Evolutionary conservation across 257 asterid species (phyloP).

Genomic region (Asclepias syriaca): DNA sequence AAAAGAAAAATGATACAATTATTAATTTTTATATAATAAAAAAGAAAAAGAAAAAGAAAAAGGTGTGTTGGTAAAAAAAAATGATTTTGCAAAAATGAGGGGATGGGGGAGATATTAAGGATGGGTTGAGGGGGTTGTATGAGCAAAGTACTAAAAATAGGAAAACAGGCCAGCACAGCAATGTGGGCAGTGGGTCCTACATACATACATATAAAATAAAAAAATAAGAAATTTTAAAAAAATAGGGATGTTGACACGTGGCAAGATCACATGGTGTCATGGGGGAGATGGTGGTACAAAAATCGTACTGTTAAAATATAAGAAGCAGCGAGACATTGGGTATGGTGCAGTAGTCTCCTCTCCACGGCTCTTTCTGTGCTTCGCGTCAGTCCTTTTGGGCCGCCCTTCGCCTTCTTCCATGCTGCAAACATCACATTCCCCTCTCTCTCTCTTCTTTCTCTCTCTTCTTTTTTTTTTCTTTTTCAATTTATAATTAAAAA

Average conservation of each 20-base stretch:
- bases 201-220: too few relatives aligned
- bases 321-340: constrained; percentile 3
- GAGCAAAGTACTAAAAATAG: constrained; percentile 21
- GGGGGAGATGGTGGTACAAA: background rate
- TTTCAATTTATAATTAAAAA: too few relatives aligned
- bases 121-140: constrained; percentile 12
- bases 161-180: constrained; percentile 8
- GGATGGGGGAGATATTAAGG: constrained; percentile 8
- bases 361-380: background rate
- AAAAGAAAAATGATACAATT: too few relatives aligned
- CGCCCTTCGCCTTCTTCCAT: constrained; percentile 10
- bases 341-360: background rate
- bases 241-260: constrained; percentile 17
- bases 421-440: constrained; percentile 13
- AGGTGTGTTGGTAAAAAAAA: background rate
- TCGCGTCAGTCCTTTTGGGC: constrained; percentile 15
- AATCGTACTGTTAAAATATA: constrained; percentile 1
- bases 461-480: too few relatives aligned
- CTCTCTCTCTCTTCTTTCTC: background rate
- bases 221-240: background rate
- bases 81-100: background rate
- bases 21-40: too few relatives aligned
- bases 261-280: constrained; percentile 22
- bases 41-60: too few relatives aligned
- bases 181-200: constrained; percentile 1